Percentiles rank a stretch among this genome's conserved stretches.
Conservation (phyloP, 345 rosid genomes). For the Brassica rapa region DNA sequence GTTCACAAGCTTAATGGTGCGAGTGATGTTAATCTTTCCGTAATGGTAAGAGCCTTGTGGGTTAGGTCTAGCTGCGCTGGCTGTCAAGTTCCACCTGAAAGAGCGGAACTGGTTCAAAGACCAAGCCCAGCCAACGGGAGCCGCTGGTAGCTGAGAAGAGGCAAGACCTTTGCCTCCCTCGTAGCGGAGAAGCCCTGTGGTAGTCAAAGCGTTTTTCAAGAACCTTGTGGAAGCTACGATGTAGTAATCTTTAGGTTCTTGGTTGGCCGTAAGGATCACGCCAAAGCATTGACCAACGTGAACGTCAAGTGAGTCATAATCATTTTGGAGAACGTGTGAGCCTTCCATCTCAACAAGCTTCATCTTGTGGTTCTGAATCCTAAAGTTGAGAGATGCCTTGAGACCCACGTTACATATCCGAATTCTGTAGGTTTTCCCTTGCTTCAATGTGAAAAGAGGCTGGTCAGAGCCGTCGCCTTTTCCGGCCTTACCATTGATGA, state of each 20-base stretch:
- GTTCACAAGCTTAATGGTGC: conserved; percentile 61
- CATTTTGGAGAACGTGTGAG: conserved; percentile 64
- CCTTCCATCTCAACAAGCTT: conserved; percentile 77
- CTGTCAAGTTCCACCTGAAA: conserved; percentile 77
- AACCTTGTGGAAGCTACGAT: conserved; percentile 66
- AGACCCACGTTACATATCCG: conserved; percentile 67
- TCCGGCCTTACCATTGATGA: conserved; percentile 59
- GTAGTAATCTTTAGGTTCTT: conserved; percentile 61
- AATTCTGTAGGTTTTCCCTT: conserved; percentile 55
- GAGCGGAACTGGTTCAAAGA: conserved; percentile 73
- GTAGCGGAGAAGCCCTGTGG: conserved; percentile 52
- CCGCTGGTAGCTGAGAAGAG: conserved; percentile 49
- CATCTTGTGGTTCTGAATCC: conserved; percentile 63
- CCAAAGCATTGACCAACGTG: conserved; percentile 63
- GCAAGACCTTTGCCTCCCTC: conserved; percentile 47
- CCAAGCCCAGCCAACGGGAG: conserved; percentile 72
- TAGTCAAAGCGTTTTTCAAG: conserved; percentile 29
- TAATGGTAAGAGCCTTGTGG: conserved; percentile 84
- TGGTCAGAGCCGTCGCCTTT: conserved; percentile 39
- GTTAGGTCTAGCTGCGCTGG: conserved; percentile 78
- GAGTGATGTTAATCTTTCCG: conserved; percentile 62
- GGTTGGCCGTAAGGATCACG: conserved; percentile 50
- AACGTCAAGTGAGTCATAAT: conserved; percentile 62
- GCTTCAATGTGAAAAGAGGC: conserved; percentile 60
- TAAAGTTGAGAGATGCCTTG: conserved; percentile 58